These are phyloP conservation scores for Coniochaeta pulveracea DNA, from an alignment of 2,329 filamentous ascomycete genomes.

Conservation along the genomic window DNA sequence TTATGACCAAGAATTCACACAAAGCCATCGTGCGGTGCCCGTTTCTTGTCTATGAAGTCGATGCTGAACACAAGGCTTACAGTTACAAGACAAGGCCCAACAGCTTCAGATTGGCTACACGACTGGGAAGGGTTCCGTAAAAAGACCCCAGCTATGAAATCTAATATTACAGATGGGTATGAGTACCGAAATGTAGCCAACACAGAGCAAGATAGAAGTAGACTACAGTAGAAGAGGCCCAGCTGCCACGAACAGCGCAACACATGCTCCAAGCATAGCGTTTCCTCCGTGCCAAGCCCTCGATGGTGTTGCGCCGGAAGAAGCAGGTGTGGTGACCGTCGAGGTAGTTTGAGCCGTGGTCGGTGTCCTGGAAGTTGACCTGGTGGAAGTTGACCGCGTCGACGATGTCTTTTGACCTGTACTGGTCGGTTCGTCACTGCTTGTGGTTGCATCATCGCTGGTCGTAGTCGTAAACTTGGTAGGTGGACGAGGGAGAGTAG, in stretches of 20 bases:
- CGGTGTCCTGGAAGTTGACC: not conserved
- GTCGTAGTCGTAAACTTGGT: not conserved
- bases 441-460: no score
- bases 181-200: not conserved
- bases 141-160: not conserved
- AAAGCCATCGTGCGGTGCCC: no score
- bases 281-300: not conserved
- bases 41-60: no score
- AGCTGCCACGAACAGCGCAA: not conserved
- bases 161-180: not conserved
- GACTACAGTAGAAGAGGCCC: not conserved
- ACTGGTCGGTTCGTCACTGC: no score
- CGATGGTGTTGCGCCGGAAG: not conserved
- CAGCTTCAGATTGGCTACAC: not conserved
- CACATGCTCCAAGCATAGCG: not conserved
- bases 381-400: not conserved
- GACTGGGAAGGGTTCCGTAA: not conserved
- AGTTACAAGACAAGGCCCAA: not conserved
- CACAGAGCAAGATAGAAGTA: not conserved
- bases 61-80: no score
- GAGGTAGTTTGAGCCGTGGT: not conserved
- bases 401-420: no score
- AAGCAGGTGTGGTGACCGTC: not conserved
- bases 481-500: not conserved
- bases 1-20: no score